Percentiles rank a stretch among this genome's conserved stretches.
These are phyloP conservation scores for Salix exigua DNA, from an alignment of 345 rosid genomes.

Conservation along the genomic window DNA sequence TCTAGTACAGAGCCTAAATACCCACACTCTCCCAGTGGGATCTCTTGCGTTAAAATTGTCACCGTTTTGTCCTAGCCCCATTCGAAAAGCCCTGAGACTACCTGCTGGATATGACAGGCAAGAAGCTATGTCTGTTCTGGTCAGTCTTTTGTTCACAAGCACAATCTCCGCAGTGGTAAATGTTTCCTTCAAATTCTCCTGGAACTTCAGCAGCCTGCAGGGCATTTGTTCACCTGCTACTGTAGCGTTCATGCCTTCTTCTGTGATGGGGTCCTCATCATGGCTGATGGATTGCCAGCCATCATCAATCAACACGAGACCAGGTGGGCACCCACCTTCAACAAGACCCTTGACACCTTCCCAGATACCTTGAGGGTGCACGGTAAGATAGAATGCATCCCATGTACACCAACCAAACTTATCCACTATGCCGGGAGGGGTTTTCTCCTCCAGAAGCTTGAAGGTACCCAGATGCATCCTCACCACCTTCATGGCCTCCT, in stretches of 20 bases:
- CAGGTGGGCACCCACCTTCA: slow-evolving; percentile 94
- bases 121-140: too few relatives aligned
- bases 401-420: slow-evolving; percentile 99
- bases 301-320: slow-evolving; percentile 84
- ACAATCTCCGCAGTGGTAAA: too few relatives aligned
- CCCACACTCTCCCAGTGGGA: too few relatives aligned
- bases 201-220: slow-evolving; percentile 39
- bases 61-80: too few relatives aligned
- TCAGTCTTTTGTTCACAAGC: too few relatives aligned
- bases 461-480: slow-evolving; percentile 67
- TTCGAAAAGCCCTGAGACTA: too few relatives aligned
- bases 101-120: too few relatives aligned
- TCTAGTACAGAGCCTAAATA: too few relatives aligned
- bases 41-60: too few relatives aligned
- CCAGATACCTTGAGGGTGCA: slow-evolving; percentile 72
- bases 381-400: slow-evolving; percentile 94
- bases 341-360: slow-evolving; percentile 72
- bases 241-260: slow-evolving; percentile 67
- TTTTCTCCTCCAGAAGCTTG: slow-evolving; percentile 68
- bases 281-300: slow-evolving; percentile 95
- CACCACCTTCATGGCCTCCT: slow-evolving; percentile 66
- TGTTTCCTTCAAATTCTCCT: too few relatives aligned
- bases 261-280: slow-evolving; percentile 62
- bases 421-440: slow-evolving; percentile 78
- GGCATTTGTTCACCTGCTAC: slow-evolving; percentile 98